Evolutionary conservation across 2,329 filamentous ascomycete species (phyloP).

Genomic region (Exophiala dermatitidis): DNA sequence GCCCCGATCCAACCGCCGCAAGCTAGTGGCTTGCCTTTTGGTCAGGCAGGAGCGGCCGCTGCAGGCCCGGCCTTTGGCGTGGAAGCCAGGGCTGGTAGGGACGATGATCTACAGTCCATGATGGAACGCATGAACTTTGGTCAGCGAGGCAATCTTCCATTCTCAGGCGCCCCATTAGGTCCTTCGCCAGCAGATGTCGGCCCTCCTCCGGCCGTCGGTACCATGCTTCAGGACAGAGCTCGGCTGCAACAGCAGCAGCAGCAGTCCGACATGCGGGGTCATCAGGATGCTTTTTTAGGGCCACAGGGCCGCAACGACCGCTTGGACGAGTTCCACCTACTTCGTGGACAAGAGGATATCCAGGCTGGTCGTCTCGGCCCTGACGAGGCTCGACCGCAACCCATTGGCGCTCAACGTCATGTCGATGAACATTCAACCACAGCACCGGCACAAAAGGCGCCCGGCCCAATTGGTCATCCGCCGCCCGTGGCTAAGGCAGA

Average conservation of each 20-base stretch:
- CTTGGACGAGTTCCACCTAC: conserved; percentile 73
- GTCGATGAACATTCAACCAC: conserved; percentile 28
- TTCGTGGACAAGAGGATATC: conserved; percentile 64
- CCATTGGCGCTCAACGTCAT: conserved; percentile 30
- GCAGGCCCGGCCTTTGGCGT: conserved; percentile 21
- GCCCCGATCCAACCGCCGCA: conserved; percentile 49
- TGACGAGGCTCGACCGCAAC: conserved; percentile 39
- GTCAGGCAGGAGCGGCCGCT: conserved; percentile 8
- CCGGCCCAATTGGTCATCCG: conserved; percentile 15
- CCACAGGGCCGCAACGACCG: conserved; percentile 56
- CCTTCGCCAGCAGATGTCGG: conserved; percentile 41
- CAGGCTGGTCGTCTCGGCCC: conserved; percentile 28
- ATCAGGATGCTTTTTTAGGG: conserved; percentile 42
- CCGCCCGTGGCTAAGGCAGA: conserved; percentile 33
- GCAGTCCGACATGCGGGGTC: conserved; percentile 31
- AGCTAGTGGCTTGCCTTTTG: conserved; percentile 9
- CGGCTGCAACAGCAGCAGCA: conserved; percentile 40
- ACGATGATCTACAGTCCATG: conserved; percentile 62
- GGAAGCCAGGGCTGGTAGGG: conserved; percentile 42
- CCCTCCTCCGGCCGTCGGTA: conserved; percentile 49
- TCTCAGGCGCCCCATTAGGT: conserved; percentile 42
- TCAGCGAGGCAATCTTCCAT: conserved; percentile 45
- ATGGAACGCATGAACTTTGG: conserved; percentile 60
- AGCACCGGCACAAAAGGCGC: conserved; percentile 13
- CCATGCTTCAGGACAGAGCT: conserved; percentile 55